Conservation (phyloP, 129 eudicot species). For the Dittrichia graveolens region DNA sequence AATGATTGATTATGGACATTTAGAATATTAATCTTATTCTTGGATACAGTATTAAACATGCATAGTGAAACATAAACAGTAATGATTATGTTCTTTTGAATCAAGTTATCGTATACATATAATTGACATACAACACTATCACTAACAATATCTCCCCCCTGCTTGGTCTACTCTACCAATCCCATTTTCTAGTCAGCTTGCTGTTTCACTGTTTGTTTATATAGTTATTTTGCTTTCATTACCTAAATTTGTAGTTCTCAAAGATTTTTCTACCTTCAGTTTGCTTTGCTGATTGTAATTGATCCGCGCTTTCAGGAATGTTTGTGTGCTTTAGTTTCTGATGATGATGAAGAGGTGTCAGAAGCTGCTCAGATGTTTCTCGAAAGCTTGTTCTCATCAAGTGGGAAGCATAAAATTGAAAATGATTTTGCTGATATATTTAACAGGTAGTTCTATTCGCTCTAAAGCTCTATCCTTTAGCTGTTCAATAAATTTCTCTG, state of each 20-base stretch:
- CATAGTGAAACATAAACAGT: too few species aligned
- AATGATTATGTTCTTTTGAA: too few species aligned
- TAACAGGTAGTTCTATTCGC: slow-evolving; percentile 49
- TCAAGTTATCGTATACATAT: too few species aligned
- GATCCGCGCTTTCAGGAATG: slow-evolving; percentile 60
- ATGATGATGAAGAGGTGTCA: slow-evolving; percentile 82
- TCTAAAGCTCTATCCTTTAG: neutral
- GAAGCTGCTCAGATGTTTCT: slow-evolving; percentile 66
- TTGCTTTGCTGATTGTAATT: slow-evolving; percentile 8
- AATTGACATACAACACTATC: too few species aligned
- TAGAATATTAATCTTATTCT: too few species aligned
- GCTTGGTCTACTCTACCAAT: too few species aligned
- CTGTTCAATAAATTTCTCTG: neutral
- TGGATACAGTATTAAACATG: too few species aligned
- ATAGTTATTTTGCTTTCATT: neutral
- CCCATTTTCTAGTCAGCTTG: too few species aligned
- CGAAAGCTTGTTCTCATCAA: slow-evolving; percentile 56
- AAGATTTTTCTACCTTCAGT: neutral
- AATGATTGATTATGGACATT: too few species aligned
- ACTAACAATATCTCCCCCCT: too few species aligned
- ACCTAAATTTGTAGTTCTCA: neutral
- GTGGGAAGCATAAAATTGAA: slow-evolving; percentile 42
- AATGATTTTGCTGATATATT: slow-evolving; percentile 63
- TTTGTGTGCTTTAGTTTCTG: slow-evolving; percentile 77
- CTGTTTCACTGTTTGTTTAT: neutral